phyloP scores from a whole-genome alignment of 83 land plant species.

The Diphasiastrum complanatum region DNA sequence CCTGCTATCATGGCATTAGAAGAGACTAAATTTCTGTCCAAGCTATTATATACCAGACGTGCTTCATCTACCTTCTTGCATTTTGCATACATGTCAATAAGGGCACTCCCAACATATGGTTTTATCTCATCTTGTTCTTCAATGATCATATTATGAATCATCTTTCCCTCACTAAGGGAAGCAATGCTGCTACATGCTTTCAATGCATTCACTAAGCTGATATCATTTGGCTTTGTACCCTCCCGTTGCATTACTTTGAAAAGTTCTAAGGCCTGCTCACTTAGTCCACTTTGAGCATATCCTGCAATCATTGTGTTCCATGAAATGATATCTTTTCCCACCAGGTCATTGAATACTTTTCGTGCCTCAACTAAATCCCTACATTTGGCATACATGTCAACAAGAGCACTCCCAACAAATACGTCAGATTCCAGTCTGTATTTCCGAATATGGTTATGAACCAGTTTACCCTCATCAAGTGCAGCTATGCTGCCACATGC shows the following conservation, averaged over 20 bases:
- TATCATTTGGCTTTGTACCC: not conserved
- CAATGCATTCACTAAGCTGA: not conserved
- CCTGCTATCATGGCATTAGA: conserved; percentile 14
- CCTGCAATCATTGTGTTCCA: conserved; percentile 10
- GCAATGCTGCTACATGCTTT: not conserved
- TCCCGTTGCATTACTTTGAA: conserved; percentile 2
- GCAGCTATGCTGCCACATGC: not conserved
- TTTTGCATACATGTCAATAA: conserved; percentile 11
- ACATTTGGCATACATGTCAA: conserved; percentile 18
- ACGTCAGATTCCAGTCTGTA: not conserved
- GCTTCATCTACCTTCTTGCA: conserved; percentile 4
- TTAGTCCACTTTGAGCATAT: not conserved
- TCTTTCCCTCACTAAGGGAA: not conserved
- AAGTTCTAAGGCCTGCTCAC: not conserved
- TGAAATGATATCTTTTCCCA: not conserved
- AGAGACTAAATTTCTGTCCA: not conserved
- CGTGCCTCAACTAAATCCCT: conserved; percentile 2
- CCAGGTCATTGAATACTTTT: not conserved
- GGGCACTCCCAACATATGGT: not conserved
- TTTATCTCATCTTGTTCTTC: not conserved
- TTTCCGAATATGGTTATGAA: not conserved
- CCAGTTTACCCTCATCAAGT: not conserved
- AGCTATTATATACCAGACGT: not conserved
- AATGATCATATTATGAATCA: not conserved
- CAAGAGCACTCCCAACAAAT: not conserved